A percentile compares a stretch with the other conserved stretches of the same genome.
Evolutionary conservation across 2,329 filamentous ascomycete genomes (phyloP).

Genomic region (Dichotomopilus funicola): DNA sequence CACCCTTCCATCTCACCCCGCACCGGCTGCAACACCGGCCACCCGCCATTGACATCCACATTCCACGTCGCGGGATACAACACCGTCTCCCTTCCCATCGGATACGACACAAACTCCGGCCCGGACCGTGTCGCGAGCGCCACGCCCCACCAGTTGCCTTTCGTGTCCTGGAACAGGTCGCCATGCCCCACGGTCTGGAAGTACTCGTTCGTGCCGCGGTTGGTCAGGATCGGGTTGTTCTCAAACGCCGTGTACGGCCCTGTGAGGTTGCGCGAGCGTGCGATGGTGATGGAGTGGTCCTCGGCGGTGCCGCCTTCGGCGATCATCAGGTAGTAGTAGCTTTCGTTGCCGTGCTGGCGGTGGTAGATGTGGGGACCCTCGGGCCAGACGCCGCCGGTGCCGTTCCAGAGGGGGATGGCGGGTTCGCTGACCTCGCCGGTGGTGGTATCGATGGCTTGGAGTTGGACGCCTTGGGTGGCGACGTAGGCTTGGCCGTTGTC

Average conservation of each 20-base stretch:
- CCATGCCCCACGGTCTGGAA: slow-evolving; percentile 41
- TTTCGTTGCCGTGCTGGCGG: slow-evolving; percentile 33
- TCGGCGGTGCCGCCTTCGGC: slow-evolving; percentile 55
- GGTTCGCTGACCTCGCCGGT: slow-evolving; percentile 29
- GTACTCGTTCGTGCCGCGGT: slow-evolving; percentile 32
- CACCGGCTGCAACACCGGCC: slow-evolving; percentile 40
- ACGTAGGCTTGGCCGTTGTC: slow-evolving; percentile 34
- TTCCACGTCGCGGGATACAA: slow-evolving; percentile 44
- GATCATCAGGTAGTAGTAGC: slow-evolving; percentile 51
- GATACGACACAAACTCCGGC: slow-evolving; percentile 36
- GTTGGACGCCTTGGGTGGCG: slow-evolving; percentile 26
- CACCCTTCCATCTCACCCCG: slow-evolving; percentile 39
- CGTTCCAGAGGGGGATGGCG: slow-evolving; percentile 36
- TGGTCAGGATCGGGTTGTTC: slow-evolving; percentile 41
- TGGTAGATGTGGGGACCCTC: slow-evolving; percentile 55
- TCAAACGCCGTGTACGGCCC: slow-evolving; percentile 39
- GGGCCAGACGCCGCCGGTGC: slow-evolving; percentile 37
- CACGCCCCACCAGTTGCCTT: slow-evolving; percentile 47
- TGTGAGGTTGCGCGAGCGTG: slow-evolving; percentile 32
- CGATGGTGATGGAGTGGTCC: slow-evolving; percentile 46
- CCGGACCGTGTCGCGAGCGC: slow-evolving; percentile 41
- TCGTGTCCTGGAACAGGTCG: slow-evolving; percentile 38
- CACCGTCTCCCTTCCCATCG: slow-evolving; percentile 50
- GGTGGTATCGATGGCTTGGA: slow-evolving; percentile 30
- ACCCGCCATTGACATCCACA: slow-evolving; percentile 31